These are phyloP conservation scores for Ustilago bromivora DNA, from an alignment of 1,284 basidiomycete genomes.

Conservation along the genomic window DNA sequence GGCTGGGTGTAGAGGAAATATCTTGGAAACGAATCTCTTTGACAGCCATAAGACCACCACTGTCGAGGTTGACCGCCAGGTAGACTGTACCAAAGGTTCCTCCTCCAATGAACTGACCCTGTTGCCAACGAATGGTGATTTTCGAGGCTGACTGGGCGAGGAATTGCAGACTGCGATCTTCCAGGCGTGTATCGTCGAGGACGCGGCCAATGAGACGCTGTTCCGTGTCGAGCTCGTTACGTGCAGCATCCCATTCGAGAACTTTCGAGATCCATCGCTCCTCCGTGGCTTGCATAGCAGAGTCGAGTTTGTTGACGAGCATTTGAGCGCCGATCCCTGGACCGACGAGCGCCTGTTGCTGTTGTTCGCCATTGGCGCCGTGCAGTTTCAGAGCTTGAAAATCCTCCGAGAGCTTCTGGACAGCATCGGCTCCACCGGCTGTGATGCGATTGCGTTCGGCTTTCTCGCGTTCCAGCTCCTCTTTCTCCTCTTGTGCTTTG, in stretches of 20 bases:
- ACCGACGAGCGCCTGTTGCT: slow-evolving; percentile 68
- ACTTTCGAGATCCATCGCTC: slow-evolving; percentile 59
- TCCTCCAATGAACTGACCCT: slow-evolving; percentile 95
- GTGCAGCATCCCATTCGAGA: slow-evolving; percentile 61
- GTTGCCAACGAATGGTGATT: slow-evolving; percentile 97
- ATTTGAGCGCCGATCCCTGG: slow-evolving; percentile 52
- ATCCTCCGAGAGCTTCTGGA: slow-evolving; percentile 38
- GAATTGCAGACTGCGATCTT: slow-evolving; percentile 66
- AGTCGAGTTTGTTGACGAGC: slow-evolving; percentile 56
- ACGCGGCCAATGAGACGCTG: slow-evolving; percentile 66
- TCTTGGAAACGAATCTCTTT: slow-evolving; percentile 99
- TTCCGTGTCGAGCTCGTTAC: slow-evolving; percentile 60
- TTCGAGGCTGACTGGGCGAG: slow-evolving; percentile 76
- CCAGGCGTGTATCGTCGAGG: slow-evolving; percentile 66
- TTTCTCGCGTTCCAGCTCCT: slow-evolving; percentile 59
- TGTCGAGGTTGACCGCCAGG: slow-evolving; percentile 94
- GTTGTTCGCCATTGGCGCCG: slow-evolving; percentile 72
- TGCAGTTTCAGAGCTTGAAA: slow-evolving; percentile 37
- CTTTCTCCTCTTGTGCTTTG: slow-evolving; percentile 64
- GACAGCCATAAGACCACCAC: slow-evolving; percentile 97
- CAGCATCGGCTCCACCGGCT: slow-evolving; percentile 38
- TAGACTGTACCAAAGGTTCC: slow-evolving; percentile 93
- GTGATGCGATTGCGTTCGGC: slow-evolving; percentile 54
- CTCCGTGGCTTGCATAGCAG: slow-evolving; percentile 58
- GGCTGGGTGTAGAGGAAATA: slow-evolving; percentile 74